Base-by-base conservation (phyloP, 768 basidiomycete species). In the Mycena latifolia region DNA sequence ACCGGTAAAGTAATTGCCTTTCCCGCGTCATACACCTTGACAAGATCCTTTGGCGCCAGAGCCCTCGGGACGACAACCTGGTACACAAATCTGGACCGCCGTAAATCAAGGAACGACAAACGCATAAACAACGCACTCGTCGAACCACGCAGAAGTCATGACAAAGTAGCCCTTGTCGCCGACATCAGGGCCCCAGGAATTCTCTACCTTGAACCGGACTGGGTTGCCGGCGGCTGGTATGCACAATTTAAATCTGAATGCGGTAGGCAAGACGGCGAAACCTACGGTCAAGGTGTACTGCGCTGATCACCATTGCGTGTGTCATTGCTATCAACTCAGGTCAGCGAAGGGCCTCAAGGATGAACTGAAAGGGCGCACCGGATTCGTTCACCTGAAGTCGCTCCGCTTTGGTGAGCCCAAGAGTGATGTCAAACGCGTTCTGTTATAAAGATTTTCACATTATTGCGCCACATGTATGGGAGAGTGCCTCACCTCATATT, bases 201-300 rank as follows among this genome's bases (percentile, higher is more conserved):
- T 99, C 84, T 99, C 97, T 22, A 99, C 94, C 79, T 95, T 94
- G 86, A 95, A 99, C n/a, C 95, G 86, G 22, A 96, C 78, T 0
- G 95, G 91, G 62, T 86, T 88, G 56, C 94, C 94, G 3, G 76
- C 79, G 15, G 81, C 63, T 64, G 18, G 11, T 37, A 22, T 20
- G 17, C 28, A 15, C n/a, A 22, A 22, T 53, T 37, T n/a, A 22
- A 33, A n/a, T 20, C 4, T 27, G 17, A 24, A 22, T 39, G 12
- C 22, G 22, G 9, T 9, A 17, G 1, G 25, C 3, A 17, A 52
- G 14, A 43, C 12, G 27, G 10, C 20, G 10, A 35, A 50, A 48
- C 63, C 33, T 77, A 47, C 73, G 65, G 73, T 96, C 95, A 53
- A 98, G 81, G 74, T 98, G 96, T 20, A 96, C 96, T 20, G 88